Base-by-base conservation (phyloP, 441 rosid species). In the Metrosideros polymorpha region DNA sequence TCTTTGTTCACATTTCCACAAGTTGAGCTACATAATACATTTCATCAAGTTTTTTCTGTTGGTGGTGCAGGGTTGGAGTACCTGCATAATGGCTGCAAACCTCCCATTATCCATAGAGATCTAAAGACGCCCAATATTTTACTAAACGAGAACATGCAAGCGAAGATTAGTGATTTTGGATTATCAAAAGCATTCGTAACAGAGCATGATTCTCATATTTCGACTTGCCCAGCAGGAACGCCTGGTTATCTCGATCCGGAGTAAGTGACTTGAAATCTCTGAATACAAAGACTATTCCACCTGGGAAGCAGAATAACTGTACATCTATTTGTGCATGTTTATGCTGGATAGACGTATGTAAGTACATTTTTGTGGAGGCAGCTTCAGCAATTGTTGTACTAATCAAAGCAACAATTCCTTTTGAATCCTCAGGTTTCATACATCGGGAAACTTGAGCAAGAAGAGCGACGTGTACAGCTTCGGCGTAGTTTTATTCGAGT, bases 151-250 rank as follows among this genome's bases (percentile, higher is more conserved):
- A 49, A 86, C 50, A 63, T 82, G 88, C 82, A 63, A 50, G 88
- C 83, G 4, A n/a, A 86, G 29, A 83, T 86, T 56, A 85, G 85
- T 4, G 88, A 86, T 47, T 86, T 87, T 45, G 88, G 86, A 27
- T n/a, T 84, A 1, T 84, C 82, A 0, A 84, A 75, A 35, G 42
- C 51, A 42, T 30, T 87, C 56, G 32, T 3, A 3, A 47, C 12
- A 18, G 86, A 10, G n/a, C 35, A 25, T 42, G 43, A 54, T 8
- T 53, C 77, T 47, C 59, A 84, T 7, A 17, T 84, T 15, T 42
- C 59, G 0, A 87, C 84, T 76, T 3, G 8, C 25, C 79, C 61
- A 25, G 59, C 53, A 17, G 63, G 88, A 1, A 87, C 82, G 0
- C 56, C 55, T 54, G 54, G 86, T 66, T 87, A 87, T 43, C 56